phyloP scores from a whole-genome alignment of 768 basidiomycete genomes.

The Dentipellis fragilis region DNA sequence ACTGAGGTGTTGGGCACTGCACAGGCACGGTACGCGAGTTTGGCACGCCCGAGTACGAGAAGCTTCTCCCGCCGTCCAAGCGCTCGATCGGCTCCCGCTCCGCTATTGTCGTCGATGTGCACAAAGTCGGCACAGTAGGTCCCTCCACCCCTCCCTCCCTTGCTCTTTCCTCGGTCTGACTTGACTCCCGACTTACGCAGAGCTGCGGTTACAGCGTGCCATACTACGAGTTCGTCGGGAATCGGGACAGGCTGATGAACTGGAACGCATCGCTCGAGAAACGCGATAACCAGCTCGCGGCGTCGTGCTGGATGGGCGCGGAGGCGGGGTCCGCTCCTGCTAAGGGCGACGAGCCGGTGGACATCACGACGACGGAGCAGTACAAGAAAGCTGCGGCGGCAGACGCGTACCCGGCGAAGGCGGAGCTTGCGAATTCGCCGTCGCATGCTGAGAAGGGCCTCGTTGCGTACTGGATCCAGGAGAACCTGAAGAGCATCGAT shows the following conservation, averaged over 20 bases:
- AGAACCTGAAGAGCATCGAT: slow-evolving; percentile 44
- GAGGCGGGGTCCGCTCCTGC: not conserved
- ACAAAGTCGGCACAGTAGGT: slow-evolving; percentile 43
- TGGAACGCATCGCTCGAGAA: slow-evolving; percentile 35
- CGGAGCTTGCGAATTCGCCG: not conserved
- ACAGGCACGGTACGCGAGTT: slow-evolving; percentile 54
- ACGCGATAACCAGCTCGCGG: slow-evolving; percentile 24
- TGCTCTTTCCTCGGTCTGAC: not conserved
- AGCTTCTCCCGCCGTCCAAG: slow-evolving; percentile 32
- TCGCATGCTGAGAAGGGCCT: slow-evolving; percentile 30
- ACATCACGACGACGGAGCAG: not conserved
- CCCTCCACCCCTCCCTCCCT: not conserved
- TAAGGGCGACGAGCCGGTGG: not conserved
- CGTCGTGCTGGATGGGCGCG: slow-evolving; percentile 3
- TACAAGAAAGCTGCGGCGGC: not conserved
- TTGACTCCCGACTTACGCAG: slow-evolving; percentile 26
- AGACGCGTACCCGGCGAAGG: not conserved
- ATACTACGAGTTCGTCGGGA: slow-evolving; percentile 43
- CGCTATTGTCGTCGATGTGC: slow-evolving; percentile 49
- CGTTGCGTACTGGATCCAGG: slow-evolving; percentile 42
- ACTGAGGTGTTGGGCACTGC: not conserved
- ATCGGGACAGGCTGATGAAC: slow-evolving; percentile 42
- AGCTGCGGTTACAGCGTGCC: slow-evolving; percentile 63
- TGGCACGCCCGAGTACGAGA: slow-evolving; percentile 51
- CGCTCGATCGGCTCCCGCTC: slow-evolving; percentile 51